A percentile compares a stretch with the other conserved stretches of the same genome.
phyloP scores from a whole-genome alignment of 2,329 filamentous ascomycete species.

The Fusarium aywerte region DNA sequence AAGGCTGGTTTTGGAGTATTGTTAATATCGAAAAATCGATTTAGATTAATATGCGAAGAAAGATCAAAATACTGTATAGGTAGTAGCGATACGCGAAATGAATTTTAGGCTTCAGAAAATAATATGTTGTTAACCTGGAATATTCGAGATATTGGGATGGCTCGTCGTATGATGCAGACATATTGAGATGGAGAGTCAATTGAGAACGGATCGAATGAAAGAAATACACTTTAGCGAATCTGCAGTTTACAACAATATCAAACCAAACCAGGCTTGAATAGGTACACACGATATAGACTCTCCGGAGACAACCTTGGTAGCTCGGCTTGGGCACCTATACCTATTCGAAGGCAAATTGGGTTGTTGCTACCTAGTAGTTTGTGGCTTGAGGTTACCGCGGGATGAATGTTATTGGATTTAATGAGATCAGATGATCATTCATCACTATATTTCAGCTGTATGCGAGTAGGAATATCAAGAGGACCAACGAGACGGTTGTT shows the following conservation, averaged over 20 bases:
- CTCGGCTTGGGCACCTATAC: not conserved
- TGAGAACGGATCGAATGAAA: not conserved
- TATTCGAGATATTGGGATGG: not conserved
- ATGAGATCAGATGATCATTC: slow-evolving; percentile 12
- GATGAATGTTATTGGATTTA: slow-evolving; percentile 8
- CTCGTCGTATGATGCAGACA: not conserved
- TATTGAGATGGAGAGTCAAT: slow-evolving; percentile 12
- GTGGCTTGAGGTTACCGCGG: slow-evolving; percentile 19
- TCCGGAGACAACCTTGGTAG: slow-evolving; percentile 11
- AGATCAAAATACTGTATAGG: not conserved
- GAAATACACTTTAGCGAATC: not conserved
- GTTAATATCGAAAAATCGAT: not conserved
- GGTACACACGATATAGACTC: not conserved
- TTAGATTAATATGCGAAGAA: not conserved
- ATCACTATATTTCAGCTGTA: not conserved
- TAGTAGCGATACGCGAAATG: not conserved
- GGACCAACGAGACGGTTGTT: not conserved
- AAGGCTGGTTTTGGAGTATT: too few relatives aligned
- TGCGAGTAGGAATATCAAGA: not conserved
- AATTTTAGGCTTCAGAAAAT: too few relatives aligned
- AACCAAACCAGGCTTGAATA: not conserved
- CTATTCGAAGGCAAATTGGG: slow-evolving; percentile 1
- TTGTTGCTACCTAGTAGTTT: too few relatives aligned
- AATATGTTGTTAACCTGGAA: not conserved
- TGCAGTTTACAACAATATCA: slow-evolving; percentile 6